A percentile compares a stretch with the other conserved stretches of the same genome.
phyloP scores from a whole-genome alignment of 441 rosid species.

The Croton laevigatus region DNA sequence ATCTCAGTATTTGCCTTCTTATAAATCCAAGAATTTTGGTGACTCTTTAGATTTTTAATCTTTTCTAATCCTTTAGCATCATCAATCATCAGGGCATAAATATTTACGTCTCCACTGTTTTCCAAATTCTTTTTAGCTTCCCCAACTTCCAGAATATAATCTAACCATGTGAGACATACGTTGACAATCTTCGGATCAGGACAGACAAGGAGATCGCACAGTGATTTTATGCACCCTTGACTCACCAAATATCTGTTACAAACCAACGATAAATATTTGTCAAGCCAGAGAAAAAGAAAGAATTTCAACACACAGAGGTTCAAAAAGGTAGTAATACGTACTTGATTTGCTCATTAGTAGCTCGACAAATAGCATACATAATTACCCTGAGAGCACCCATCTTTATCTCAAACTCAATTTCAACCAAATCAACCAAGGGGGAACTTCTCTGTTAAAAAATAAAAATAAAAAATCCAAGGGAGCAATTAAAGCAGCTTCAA shows the following conservation, averaged over 20 bases:
- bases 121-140: conserved; percentile 60
- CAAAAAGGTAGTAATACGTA: conserved; percentile 23
- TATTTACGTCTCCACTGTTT: conserved; percentile 44
- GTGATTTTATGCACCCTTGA: conserved; percentile 71
- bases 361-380: conserved; percentile 76
- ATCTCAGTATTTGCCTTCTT: conserved; percentile 67
- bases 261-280: too few species aligned
- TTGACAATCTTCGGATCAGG: conserved; percentile 80
- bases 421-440: conserved; percentile 57
- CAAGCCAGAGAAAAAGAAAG: neutral
- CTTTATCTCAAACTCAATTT: conserved; percentile 79
- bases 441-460: too few species aligned
- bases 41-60: conserved; percentile 67
- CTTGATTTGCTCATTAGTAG: conserved; percentile 76
- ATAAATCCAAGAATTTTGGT: too few species aligned
- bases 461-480: too few species aligned
- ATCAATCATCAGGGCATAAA: conserved; percentile 67
- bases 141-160: conserved; percentile 78
- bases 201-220: conserved; percentile 75
- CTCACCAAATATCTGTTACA: too few species aligned
- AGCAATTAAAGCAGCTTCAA: conserved; percentile 53
- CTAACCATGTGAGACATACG: conserved; percentile 75
- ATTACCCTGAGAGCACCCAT: conserved; percentile 79
- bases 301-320: neutral
- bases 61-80: conserved; percentile 70